Percentiles rank a stretch among this genome's conserved stretches.
Conservation (phyloP, 2,329 filamentous ascomycete species). For the Phyllosticta ampelicida region DNA sequence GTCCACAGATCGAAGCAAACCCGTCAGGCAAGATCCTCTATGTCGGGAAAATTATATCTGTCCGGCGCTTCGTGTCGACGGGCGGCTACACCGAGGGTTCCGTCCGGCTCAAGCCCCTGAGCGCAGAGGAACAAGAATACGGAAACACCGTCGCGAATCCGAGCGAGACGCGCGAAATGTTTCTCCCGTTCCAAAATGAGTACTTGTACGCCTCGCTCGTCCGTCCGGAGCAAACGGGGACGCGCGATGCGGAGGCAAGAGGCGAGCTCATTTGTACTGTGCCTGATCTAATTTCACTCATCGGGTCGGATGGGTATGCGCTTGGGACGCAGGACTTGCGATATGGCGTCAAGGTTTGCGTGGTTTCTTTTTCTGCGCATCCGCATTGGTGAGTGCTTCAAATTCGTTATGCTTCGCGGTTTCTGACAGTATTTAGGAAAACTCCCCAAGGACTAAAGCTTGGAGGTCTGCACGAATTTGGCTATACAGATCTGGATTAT, state of each 20-base stretch:
- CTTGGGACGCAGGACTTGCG: neutral
- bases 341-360: neutral
- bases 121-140: neutral
- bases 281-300: slow-evolving; percentile 1
- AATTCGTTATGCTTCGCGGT: neutral
- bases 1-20: neutral
- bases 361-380: neutral
- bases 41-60: neutral
- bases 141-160: neutral
- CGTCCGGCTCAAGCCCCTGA: neutral
- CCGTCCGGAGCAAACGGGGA: neutral
- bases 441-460: neutral
- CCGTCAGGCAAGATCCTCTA: neutral
- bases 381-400: neutral
- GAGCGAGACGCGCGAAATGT: neutral
- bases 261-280: neutral
- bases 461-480: neutral
- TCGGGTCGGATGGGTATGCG: neutral
- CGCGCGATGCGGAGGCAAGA: neutral
- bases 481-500: neutral
- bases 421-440: neutral
- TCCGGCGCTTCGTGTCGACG: neutral
- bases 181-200: slow-evolving; percentile 2
- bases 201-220: neutral
- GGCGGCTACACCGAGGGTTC: neutral